phyloP scores from a whole-genome alignment of 139 green algal genomes.

The Chlamydomonas asymmetrica region DNA sequence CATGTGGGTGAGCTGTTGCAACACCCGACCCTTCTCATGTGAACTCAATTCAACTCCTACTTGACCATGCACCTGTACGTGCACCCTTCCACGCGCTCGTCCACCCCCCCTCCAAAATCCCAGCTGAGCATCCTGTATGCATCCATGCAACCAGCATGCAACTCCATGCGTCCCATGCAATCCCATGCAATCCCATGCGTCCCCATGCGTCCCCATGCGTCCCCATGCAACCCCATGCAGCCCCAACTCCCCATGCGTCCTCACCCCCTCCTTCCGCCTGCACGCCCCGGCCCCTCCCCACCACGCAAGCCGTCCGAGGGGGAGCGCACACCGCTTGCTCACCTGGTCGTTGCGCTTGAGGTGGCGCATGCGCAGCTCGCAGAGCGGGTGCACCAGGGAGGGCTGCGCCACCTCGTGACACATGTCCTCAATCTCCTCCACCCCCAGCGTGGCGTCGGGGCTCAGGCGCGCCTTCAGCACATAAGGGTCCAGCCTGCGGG shows the following conservation, averaged over 20 bases:
- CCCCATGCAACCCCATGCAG: neutral
- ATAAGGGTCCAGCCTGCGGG: constrained; percentile 41
- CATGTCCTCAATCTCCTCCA: constrained; percentile 51
- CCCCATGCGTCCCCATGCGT: neutral
- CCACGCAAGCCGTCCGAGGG: too few relatives aligned
- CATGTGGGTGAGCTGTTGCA: too few relatives aligned
- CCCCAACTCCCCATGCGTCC: neutral
- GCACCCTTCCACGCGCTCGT: too few relatives aligned
- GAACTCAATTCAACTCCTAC: too few relatives aligned
- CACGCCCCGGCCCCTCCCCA: neutral
- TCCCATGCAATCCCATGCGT: too few relatives aligned
- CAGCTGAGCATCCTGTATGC: too few relatives aligned
- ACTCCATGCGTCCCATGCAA: too few relatives aligned
- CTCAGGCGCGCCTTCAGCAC: constrained; percentile 12
- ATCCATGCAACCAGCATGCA: too few relatives aligned
- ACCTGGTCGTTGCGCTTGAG: constrained; percentile 28
- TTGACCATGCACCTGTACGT: too few relatives aligned
- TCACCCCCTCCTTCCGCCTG: neutral
- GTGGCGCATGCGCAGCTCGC: constrained; percentile 26
- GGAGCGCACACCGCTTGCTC: too few relatives aligned
- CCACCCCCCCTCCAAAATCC: too few relatives aligned
- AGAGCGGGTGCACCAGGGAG: constrained; percentile 35
- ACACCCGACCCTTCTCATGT: too few relatives aligned
- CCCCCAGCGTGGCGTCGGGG: constrained; percentile 24
- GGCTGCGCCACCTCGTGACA: constrained; percentile 39